Evolutionary conservation across 2,329 filamentous ascomycete genomes (phyloP), one percentile per base, ranked within the genome.

Genomic region (Pseudogymnoascus pannorum): DNA sequence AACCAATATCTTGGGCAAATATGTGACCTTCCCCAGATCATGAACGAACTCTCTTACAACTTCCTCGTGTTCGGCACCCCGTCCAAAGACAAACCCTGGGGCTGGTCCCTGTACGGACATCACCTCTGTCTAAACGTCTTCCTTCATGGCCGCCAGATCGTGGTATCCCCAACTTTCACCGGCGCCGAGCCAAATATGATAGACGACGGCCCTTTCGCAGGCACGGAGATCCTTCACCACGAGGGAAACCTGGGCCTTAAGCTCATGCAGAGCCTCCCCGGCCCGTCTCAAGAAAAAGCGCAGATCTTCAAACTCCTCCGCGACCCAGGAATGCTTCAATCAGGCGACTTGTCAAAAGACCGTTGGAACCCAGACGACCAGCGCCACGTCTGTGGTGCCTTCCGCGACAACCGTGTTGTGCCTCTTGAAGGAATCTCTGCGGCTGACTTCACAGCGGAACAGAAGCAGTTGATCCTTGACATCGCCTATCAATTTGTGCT

Each of bases 311-410:
- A 79, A 60, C 66, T 77, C 0, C 78, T 91, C 75, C 77, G 80
- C 22, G 88, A 91, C 62, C 81, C 83, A 0, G 78, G 75, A 0
- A 91, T 91, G 87, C 83, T 81, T 2, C 74, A 75, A 58, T 74
- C 72, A 22, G 76, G 76, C 2, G 3, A 70, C 60, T 65, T 79
- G 31, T 69, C 73, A 12, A 71, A 70, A 11, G 86, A 85, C 8
- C 80, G 88, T 6, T 92, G 88, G 88, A 92, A 92, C 71, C 86
- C 86, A 66, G 88, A 91, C 68, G 89, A 93, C 71, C 88, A 92
- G 75, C 80, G 89, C 5, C 89, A 92, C 68, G 72, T 91, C 4
- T 90, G 88, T 70, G 89, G 90, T 35, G 89, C 89, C 0, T 91
- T 88, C 71, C 82, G 88, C 11, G 89, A 93, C 68, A 94, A 93